Evolutionary conservation across 164 flowering plant species (phyloP), one percentile per base, ranked within the genome.

Genomic region (Brasenia schreberi): DNA sequence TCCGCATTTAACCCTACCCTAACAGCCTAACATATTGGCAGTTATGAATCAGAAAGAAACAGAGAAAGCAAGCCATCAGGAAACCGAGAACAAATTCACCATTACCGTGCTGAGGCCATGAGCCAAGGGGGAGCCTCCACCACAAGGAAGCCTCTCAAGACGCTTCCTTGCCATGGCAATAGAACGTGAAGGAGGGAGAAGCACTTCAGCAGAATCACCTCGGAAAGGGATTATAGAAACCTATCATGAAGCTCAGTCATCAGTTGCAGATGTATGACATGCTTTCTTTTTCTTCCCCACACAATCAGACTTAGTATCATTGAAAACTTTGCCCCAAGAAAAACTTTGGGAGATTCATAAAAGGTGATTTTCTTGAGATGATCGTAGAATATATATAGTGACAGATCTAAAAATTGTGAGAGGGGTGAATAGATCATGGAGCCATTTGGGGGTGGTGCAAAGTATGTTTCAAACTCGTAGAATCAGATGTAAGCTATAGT

Each of bases 111-210:
- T 89, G 52, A 93, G 92, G 63, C 98, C 98, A 77, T 93, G 97
- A 75, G 98, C 98, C 19, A 90, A 77, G 66, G 97, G 98, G 66
- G 98, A 93, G 71, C 98, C 98, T 59, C 98, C 98, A 68, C 98
- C 97, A 78, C 98, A 93, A 65, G 98, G 98, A 45, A 90, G 96
- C 75, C 89, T 84, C 76, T 93, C 97, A 43, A 93, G 90, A 68
- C 96, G 97, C 67, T 89, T 93, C 74, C 98, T 87, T 70, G 98
- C 98, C 98, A 93, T 93, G 70, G 97, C 80, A 77, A 93, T 93
- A 67, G 98, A 93, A 69, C 98, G 81, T 16, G 98, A 90, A 77
- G 98, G 98, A 76, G 98, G 98, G 64, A 93, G 78, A 27, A 93
- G 91, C 70, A 93, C 95, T 80, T 93, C 97, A 18, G 97, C 97